Conservation (phyloP, 2,329 filamentous ascomycete species). For the Zymoseptoria ardabiliae region DNA sequence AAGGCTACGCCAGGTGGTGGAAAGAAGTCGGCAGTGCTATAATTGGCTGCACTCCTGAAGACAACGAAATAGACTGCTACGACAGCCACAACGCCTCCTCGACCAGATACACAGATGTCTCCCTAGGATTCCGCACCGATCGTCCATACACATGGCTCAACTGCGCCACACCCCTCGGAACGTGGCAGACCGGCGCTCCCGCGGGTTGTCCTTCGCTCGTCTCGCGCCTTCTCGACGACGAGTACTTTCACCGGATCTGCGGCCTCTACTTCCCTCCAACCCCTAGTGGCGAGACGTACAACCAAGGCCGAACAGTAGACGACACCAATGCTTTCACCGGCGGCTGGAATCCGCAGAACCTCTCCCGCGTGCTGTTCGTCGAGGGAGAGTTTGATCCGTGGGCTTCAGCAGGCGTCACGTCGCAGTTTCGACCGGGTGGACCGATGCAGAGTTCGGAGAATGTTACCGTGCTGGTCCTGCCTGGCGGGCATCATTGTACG, state of each 20-base stretch:
- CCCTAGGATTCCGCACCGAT: conserved; percentile 39
- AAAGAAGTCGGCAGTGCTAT: conserved; percentile 37
- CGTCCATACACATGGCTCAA: conserved; percentile 54
- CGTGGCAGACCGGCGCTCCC: conserved; percentile 51
- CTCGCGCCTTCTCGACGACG: conserved; percentile 44
- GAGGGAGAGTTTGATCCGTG: conserved; percentile 57
- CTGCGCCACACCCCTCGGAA: conserved; percentile 55
- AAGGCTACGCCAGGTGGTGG: conserved; percentile 51
- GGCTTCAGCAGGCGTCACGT: conserved; percentile 48
- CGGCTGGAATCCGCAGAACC: conserved; percentile 51
- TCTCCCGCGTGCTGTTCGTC: conserved; percentile 49
- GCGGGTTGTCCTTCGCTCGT: conserved; percentile 38
- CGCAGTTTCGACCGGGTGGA: conserved; percentile 48
- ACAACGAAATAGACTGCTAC: conserved; percentile 43
- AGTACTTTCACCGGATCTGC: conserved; percentile 52
- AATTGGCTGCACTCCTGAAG: conserved; percentile 44
- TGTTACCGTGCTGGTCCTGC: conserved; percentile 48
- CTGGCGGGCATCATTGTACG: conserved; percentile 49
- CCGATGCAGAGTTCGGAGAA: conserved; percentile 42
- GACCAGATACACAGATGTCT: conserved; percentile 44
- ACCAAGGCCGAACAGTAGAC: conserved; percentile 40
- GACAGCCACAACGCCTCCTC: conserved; percentile 46
- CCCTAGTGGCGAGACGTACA: conserved; percentile 44
- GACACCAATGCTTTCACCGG: conserved; percentile 47
- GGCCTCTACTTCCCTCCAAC: conserved; percentile 46